phyloP scores from a whole-genome alignment of 2,329 filamentous ascomycete species.

The Aspergillus novoparasiticus region DNA sequence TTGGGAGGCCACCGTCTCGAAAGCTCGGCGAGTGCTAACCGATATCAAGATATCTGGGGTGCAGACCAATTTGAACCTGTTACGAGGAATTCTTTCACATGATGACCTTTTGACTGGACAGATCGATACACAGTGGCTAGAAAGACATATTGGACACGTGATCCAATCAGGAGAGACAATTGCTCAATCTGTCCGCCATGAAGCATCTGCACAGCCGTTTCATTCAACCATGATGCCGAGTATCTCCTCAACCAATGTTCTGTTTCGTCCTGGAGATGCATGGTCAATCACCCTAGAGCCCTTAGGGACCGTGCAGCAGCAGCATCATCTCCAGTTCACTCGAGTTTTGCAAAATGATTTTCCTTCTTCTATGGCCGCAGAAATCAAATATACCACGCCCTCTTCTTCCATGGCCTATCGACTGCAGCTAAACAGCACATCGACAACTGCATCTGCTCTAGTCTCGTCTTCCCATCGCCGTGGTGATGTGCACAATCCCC shows the following conservation, averaged over 20 bases:
- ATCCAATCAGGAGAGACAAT: slow-evolving; percentile 37
- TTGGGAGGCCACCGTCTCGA: slow-evolving; percentile 56
- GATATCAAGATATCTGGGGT: slow-evolving; percentile 60
- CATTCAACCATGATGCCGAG: slow-evolving; percentile 5
- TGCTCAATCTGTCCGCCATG: slow-evolving; percentile 19
- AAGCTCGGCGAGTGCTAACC: slow-evolving; percentile 57
- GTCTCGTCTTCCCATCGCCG: slow-evolving; percentile 48
- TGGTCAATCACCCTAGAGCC: slow-evolving; percentile 57
- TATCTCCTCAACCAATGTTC: slow-evolving; percentile 39
- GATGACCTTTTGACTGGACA: slow-evolving; percentile 51
- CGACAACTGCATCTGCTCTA: slow-evolving; percentile 46
- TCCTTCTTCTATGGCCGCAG: slow-evolving; percentile 56
- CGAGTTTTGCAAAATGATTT: slow-evolving; percentile 63
- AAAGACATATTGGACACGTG: slow-evolving; percentile 48
- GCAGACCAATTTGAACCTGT: slow-evolving; percentile 59
- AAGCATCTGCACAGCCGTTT: background rate
- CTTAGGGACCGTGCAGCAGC: slow-evolving; percentile 23
- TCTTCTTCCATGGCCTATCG: slow-evolving; percentile 45
- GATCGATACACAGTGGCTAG: slow-evolving; percentile 62
- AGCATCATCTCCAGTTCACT: slow-evolving; percentile 57
- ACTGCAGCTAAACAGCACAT: slow-evolving; percentile 49
- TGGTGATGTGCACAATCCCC: slow-evolving; percentile 52
- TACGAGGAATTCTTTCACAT: slow-evolving; percentile 57
- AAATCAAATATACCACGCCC: slow-evolving; percentile 52
- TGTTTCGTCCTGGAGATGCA: slow-evolving; percentile 62